phyloP scores from a whole-genome alignment of 202 grass and related monocot species.

The Panicum hallii region DNA sequence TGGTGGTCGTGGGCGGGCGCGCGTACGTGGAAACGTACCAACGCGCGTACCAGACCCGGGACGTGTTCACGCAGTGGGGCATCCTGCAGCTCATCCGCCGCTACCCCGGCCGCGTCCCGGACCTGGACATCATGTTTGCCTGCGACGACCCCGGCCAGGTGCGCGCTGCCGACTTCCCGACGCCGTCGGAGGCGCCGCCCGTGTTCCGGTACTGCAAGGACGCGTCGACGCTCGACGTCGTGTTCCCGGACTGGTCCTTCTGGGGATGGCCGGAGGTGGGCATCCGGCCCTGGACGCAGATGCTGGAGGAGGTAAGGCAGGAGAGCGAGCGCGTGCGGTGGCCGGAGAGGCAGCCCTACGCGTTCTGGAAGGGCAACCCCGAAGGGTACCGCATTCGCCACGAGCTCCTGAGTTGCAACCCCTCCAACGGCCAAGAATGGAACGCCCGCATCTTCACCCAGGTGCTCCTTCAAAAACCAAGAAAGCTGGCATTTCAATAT shows the following conservation, averaged over 20 bases:
- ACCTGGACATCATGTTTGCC: constrained; percentile 77
- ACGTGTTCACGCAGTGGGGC: constrained; percentile 73
- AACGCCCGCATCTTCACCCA: constrained; percentile 48
- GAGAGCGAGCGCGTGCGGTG: constrained; percentile 56
- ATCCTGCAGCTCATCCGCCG: constrained; percentile 59
- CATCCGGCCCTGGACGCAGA: constrained; percentile 57
- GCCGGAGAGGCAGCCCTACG: constrained; percentile 68
- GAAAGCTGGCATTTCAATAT: not conserved
- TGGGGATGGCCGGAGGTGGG: constrained; percentile 82
- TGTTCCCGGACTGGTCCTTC: constrained; percentile 93
- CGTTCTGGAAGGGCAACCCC: constrained; percentile 69
- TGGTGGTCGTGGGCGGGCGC: constrained; percentile 59
- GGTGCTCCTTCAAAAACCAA: constrained; percentile 6
- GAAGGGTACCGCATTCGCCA: constrained; percentile 31
- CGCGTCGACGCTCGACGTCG: constrained; percentile 47
- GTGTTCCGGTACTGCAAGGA: constrained; percentile 88
- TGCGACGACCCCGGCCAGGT: constrained; percentile 58
- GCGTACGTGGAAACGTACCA: constrained; percentile 65
- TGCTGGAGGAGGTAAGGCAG: constrained; percentile 52
- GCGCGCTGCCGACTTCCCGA: constrained; percentile 10
- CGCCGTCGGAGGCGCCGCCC: constrained; percentile 42
- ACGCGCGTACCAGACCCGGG: constrained; percentile 58
- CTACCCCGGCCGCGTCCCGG: constrained; percentile 63
- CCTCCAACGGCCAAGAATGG: constrained; percentile 49
- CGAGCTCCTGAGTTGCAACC: constrained; percentile 60